Base-by-base conservation (phyloP, 2,329 filamentous ascomycete species). In the Penicillium sp. region DNA sequence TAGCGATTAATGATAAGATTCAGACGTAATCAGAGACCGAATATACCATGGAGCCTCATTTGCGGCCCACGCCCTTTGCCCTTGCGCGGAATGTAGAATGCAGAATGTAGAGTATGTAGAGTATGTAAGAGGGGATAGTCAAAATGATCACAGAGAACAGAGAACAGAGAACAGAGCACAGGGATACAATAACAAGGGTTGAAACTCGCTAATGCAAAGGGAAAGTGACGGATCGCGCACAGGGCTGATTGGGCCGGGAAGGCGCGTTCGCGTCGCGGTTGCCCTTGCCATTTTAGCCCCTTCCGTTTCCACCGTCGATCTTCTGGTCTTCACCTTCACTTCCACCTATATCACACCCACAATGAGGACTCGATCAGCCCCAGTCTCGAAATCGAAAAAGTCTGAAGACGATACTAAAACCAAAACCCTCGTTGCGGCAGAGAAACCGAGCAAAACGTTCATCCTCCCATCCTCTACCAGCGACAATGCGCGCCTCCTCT, bases 401-500 rank as follows among this genome's bases (percentile, higher is more conserved):
- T 25, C 63, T 13, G 56, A 61, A 8, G 57, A 67, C 27, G 53
- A 72, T 21, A 63, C 65, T n/a, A 53, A 62, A 8, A 23, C 48
- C 59, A 39, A 66, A 68, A 51, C 44, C 49, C 21, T 65, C 65
- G 35, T 62, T 57, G n/a, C 66, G 3, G 61, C 66, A 10, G 66
- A 69, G 44, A 69, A 63, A 38, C 73, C 74, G 27, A 68, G 61
- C 72, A 84, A 81, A 61, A 75, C 85, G 9, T 83, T 87, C 64
- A 78, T 88, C 15, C 73, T 88, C 0, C 86, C 86, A 3, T 79
- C 79, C 58, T 70, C 79, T 42, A 73, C 77, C 4, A 83, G 82
- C 15, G 67, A 74, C 51, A 76, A 82, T 60, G 79, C 84, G 42
- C 79, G 83, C 53, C 82, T 88, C 47, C 68, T 86, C 57, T 81